Conservation (phyloP, 1,284 basidiomycete genomes). For the Ganoderma lingzhi region DNA sequence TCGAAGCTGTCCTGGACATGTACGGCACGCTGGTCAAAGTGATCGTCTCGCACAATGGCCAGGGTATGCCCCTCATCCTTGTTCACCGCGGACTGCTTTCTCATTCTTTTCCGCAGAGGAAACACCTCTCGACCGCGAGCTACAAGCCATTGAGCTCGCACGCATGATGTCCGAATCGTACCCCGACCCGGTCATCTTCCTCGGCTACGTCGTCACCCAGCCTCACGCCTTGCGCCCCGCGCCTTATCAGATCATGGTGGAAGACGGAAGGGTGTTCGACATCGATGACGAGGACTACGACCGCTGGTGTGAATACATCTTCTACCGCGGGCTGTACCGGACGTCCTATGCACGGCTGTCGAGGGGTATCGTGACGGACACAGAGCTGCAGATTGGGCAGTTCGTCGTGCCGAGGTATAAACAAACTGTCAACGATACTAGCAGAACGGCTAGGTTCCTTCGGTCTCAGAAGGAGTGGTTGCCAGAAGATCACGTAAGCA, state of each 20-base stretch:
- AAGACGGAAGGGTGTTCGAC: constrained; percentile 78
- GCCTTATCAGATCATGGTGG: constrained; percentile 86
- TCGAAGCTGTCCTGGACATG: constrained; percentile 88
- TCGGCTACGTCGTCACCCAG: constrained; percentile 88
- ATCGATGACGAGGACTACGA: constrained; percentile 77
- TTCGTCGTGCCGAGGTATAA: constrained; percentile 77
- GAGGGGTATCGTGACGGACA: constrained; percentile 77
- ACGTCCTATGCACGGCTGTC: constrained; percentile 81
- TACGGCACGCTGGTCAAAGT: constrained; percentile 86
- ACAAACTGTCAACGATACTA: constrained; percentile 62
- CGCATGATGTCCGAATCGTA: constrained; percentile 79
- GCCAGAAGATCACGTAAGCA: constrained; percentile 65
- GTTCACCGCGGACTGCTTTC: too few species aligned
- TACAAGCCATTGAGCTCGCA: constrained; percentile 87
- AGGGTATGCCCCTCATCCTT: constrained; percentile 58
- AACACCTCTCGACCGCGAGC: constrained; percentile 86
- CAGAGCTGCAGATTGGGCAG: constrained; percentile 83
- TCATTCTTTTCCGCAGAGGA: constrained; percentile 63
- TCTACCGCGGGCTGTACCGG: constrained; percentile 84
- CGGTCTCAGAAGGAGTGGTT: constrained; percentile 74
- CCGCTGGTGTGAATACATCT: constrained; percentile 90
- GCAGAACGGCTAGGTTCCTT: constrained; percentile 68
- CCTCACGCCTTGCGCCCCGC: constrained; percentile 77
- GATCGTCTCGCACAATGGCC: constrained; percentile 92
- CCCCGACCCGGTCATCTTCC: constrained; percentile 85